Evolutionary conservation across 768 basidiomycete species (phyloP).

Genomic region (Tylopilus vinaceipallidus): DNA sequence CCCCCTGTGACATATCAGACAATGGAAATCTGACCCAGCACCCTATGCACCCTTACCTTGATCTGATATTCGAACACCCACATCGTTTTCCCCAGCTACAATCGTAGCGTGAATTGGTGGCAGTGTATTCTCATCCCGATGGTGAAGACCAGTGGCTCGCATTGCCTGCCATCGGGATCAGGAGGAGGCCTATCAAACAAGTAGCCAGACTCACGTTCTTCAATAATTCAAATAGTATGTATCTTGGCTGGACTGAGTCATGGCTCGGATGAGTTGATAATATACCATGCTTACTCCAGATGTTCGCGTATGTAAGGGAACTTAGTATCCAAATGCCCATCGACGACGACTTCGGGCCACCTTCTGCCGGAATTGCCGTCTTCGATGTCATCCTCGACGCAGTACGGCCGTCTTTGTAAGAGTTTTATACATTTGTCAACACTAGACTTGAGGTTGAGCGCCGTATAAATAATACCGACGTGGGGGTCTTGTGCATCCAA

Average conservation of each 20-base stretch:
- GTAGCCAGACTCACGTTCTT: conserved; percentile 63
- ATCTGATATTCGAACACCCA: conserved; percentile 87
- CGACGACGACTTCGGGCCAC: conserved; percentile 67
- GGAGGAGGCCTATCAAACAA: background rate
- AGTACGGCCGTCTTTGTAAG: conserved; percentile 47
- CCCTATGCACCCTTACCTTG: too few species aligned
- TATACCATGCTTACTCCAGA: conserved; percentile 56
- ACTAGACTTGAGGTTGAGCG: conserved; percentile 63
- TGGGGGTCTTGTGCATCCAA: conserved; percentile 49
- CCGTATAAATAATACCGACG: conserved; percentile 85
- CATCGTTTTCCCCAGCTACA: conserved; percentile 66
- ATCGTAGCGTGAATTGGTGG: conserved; percentile 78
- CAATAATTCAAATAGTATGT: conserved; percentile 85
- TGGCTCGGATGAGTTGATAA: background rate
- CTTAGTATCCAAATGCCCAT: conserved; percentile 66
- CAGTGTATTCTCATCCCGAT: conserved; percentile 40
- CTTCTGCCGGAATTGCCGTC: conserved; percentile 27
- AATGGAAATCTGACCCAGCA: background rate
- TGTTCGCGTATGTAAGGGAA: conserved; percentile 89
- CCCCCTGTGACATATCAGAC: conserved; percentile 50
- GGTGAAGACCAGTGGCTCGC: conserved; percentile 59
- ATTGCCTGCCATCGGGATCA: conserved; percentile 53
- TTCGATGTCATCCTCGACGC: conserved; percentile 39
- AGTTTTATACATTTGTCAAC: conserved; percentile 67
- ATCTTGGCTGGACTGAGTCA: conserved; percentile 42